Base-by-base conservation (phyloP, 768 basidiomycete species). In the Russula emetica region DNA sequence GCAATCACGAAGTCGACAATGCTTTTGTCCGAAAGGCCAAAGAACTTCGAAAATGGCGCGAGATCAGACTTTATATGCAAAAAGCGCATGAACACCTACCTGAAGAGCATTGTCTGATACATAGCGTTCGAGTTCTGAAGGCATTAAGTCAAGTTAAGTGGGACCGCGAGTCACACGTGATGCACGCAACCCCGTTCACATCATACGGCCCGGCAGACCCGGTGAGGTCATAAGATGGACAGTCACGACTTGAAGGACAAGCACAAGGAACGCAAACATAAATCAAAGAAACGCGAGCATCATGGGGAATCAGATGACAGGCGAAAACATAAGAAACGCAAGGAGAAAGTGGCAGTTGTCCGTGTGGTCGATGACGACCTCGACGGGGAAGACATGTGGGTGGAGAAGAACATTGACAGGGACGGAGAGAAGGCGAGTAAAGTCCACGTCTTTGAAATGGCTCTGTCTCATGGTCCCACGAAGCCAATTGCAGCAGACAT, bases 1-100 rank as follows among this genome's bases (percentile, higher is more conserved):
- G 92, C 92, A 73, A 92, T 79, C 40, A 97, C 87, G 74, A 87
- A 97, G 77, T 93, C 88, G 69, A 93, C 84, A 64, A 89, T 91
- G 67, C 84, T 92, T 67, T 81, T 80, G 76, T 96, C 90, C 24
- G 94, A 86, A 52, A 92, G 82, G 60, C 90, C 90, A 69, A 95
- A 88, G 69, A 94, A 82, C 90, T 92, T 50, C 69, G 16, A 32
- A 16, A 40, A 14, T n/a, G 58, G 1, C n/a, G 30, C 53, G 22
- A 42, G 50, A 11, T 57, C 26, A 3, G 26, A 49, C 11, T n/a
- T 26, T 14, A 62, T 3, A 55, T 53, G 7, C 57, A 67, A n/a
- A 66, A 60, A 54, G 16, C 28, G 22, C 14, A 1, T 54, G n/a
- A 34, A 26, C n/a, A 75, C 85, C 68, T 70, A 89, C 89, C 63